Percentiles rank a stretch among this genome's conserved stretches.
Evolutionary conservation across 148 eudicot species (phyloP).

Genomic region (Rhododendron ovatum): DNA sequence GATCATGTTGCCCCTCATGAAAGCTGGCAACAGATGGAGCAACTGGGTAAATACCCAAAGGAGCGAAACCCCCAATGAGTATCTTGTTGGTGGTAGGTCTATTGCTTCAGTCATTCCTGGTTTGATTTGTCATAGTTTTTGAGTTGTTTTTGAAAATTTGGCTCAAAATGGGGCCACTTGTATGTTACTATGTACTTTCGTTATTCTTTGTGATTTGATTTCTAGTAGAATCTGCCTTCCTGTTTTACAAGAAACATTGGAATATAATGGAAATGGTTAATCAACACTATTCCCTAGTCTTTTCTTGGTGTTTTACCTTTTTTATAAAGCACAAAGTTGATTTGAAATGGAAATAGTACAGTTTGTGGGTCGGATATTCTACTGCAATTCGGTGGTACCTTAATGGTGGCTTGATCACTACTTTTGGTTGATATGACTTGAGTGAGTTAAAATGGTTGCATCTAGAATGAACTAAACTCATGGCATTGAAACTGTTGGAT

Average conservation of each 20-base stretch:
- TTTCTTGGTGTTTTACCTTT: slow-evolving; percentile 1
- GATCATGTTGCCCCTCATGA: slow-evolving; percentile 78
- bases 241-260: slow-evolving; percentile 14
- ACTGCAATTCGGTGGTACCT: neutral
- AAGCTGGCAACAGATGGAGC: slow-evolving; percentile 84
- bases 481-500: neutral
- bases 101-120: slow-evolving; percentile 18
- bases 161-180: slow-evolving; percentile 11
- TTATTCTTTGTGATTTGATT: slow-evolving; percentile 18
- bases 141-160: slow-evolving; percentile 18
- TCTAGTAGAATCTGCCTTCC: slow-evolving; percentile 27
- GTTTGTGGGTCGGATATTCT: neutral
- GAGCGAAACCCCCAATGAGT: slow-evolving; percentile 33
- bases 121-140: slow-evolving; percentile 26
- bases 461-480: neutral
- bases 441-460: neutral
- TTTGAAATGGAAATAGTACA: slow-evolving; percentile 1
- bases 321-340: slow-evolving; percentile 10
- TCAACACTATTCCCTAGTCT: slow-evolving; percentile 11
- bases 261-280: neutral
- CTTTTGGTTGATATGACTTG: neutral
- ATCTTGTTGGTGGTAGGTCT: slow-evolving; percentile 30
- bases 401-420: neutral
- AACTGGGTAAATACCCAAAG: slow-evolving; percentile 63
- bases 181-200: slow-evolving; percentile 1